Base-by-base conservation (phyloP, 2,329 filamentous ascomycete species). In the Hypoxylon sp. region DNA sequence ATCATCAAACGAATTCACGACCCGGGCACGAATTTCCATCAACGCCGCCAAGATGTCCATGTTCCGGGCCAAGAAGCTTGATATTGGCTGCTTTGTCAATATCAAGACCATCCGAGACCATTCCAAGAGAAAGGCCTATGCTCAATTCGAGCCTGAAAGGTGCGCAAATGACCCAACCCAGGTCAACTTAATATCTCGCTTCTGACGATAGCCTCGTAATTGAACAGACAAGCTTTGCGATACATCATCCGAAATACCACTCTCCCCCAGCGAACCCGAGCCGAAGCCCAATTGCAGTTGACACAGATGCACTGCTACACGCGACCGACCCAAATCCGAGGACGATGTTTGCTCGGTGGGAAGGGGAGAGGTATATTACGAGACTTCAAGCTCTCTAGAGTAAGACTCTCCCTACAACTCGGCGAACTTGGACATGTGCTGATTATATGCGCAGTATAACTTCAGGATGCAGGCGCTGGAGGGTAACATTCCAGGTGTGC, bases 251-350 rank as follows among this genome's bases (percentile, higher is more conserved):
- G 93, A 80, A 99, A 99, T 82, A 96, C 93, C 32, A 91, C 91
- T 0, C 90, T 99, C 2, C 89, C 94, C 1, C 86, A 90, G 62
- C 89, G 94, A 76, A 90, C 92, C 56, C 92, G 97, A 76, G 93
- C 93, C 69, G 92, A 97, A 80, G 96, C 96, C 46, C 95, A 98
- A 84, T 88, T 99, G 62, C 91, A 98, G 82, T 86, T 99, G 72
- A 89, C 92, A 2, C 92, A 97, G 82, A 98, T 98, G 95, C 94
- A 98, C 84, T 90, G 89, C 85, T 98, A 98, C 82, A 98, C 96
- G 37, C 88, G 94, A 68, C 89, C 93, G 65, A 97, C 95, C 54
- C 94, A 98, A 85, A 94, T 99, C 80, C 91, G 92, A 80, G 98
- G 98, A 82, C 86, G 96, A 74, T 99, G 96, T 84, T 91, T 97